A percentile compares a stretch with the other conserved stretches of the same genome.
Evolutionary conservation across 148 eudicot species (phyloP).

Genomic region (Polygonum aviculare): DNA sequence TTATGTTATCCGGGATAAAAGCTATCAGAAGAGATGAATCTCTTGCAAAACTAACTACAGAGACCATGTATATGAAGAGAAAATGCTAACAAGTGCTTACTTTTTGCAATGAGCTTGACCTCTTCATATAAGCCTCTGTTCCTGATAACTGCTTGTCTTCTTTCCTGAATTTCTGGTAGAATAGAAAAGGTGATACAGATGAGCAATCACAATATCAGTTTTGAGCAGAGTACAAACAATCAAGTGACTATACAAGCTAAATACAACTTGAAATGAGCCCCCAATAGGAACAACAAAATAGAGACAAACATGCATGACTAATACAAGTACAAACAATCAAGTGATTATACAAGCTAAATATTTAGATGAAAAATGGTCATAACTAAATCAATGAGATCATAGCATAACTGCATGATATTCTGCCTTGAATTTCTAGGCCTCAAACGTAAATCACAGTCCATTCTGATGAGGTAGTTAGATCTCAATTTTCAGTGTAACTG

Average conservation of each 20-base stretch:
- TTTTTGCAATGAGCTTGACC: constrained; percentile 70
- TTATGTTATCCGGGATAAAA: not conserved
- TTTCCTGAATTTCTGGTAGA: constrained; percentile 75
- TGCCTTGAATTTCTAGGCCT: not conserved
- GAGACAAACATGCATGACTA: not conserved
- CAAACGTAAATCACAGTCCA: not conserved
- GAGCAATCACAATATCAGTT: constrained; percentile 11
- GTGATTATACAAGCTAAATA: not conserved
- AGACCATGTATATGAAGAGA: not conserved
- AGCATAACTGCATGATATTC: not conserved
- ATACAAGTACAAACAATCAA: not conserved
- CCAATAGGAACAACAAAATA: not conserved
- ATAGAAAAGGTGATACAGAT: not conserved
- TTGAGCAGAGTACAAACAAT: not conserved
- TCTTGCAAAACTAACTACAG: not conserved
- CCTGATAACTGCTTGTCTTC: constrained; percentile 75
- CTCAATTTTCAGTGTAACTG: no score
- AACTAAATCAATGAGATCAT: not conserved
- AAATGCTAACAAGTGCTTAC: constrained; percentile 36
- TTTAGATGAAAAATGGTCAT: not conserved
- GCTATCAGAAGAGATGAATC: not conserved
- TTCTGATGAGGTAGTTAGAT: not conserved
- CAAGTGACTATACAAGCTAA: not conserved
- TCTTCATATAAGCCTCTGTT: constrained; percentile 80
- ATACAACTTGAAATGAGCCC: not conserved